Percentiles rank a stretch among this genome's conserved stretches.
These are phyloP conservation scores for Lodderomyces oxycetoniae DNA, from an alignment of 1,139 yeast species.

Conservation along the genomic window DNA sequence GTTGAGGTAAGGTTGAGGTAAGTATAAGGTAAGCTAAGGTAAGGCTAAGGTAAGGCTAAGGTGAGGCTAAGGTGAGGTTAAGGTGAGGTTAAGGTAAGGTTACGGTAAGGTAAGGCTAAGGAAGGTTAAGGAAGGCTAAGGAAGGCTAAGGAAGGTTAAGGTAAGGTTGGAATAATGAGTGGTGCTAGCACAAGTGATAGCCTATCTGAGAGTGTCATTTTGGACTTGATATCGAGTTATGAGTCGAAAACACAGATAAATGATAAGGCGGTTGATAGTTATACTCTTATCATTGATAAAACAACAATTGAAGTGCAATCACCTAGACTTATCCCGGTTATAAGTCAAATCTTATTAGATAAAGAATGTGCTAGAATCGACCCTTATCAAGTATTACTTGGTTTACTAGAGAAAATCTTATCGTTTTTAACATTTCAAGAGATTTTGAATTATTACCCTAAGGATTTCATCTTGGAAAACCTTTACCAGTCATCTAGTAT, in stretches of 20 bases:
- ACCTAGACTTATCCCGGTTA: slow-evolving; percentile 9
- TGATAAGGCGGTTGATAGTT: slow-evolving; percentile 11
- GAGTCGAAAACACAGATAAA: slow-evolving; percentile 9
- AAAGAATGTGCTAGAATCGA: slow-evolving; percentile 20
- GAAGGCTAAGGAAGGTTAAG: no score
- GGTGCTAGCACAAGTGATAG: no score
- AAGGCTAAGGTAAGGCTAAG: no score
- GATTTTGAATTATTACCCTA: slow-evolving; percentile 20
- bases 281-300: slow-evolving; percentile 9
- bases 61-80: no score
- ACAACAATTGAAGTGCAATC: slow-evolving; percentile 3
- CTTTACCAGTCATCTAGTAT: slow-evolving; percentile 11
- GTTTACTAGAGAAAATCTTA: slow-evolving; percentile 22
- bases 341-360: slow-evolving; percentile 13
- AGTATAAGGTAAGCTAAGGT: no score
- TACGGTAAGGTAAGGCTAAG: no score
- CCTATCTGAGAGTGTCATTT: neutral
- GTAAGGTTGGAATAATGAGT: no score
- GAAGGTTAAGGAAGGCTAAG: no score
- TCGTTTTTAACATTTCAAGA: slow-evolving; percentile 16
- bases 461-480: slow-evolving; percentile 19
- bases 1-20: no score
- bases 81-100: no score
- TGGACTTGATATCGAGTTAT: slow-evolving; percentile 3
- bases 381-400: slow-evolving; percentile 18